Conservation (phyloP, 352 stramenopile genomes). For the Phytophthora aleatoria region DNA sequence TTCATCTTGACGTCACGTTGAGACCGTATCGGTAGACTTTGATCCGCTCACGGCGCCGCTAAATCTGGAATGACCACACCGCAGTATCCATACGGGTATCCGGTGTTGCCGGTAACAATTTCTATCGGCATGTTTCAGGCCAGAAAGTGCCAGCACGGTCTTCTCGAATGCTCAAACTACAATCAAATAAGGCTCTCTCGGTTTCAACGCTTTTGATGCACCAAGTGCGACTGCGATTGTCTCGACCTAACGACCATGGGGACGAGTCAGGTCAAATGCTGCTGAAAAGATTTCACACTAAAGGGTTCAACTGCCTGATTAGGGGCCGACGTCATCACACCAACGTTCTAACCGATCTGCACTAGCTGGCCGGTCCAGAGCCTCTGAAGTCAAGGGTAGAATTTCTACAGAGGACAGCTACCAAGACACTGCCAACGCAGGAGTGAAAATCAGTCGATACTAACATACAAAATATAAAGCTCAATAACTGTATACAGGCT, state of each 20-base stretch:
- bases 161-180: too few relatives aligned
- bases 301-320: not conserved
- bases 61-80: not conserved
- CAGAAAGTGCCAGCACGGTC: not conserved
- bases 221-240: too few relatives aligned
- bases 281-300: not conserved
- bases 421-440: too few relatives aligned
- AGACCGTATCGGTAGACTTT: not conserved
- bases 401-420: too few relatives aligned
- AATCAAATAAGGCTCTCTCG: not conserved
- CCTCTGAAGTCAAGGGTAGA: too few relatives aligned
- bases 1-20: not conserved
- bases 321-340: not conserved
- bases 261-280: not conserved
- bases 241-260: too few relatives aligned
- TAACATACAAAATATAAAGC: slow-evolving; percentile 8
- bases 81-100: too few relatives aligned
- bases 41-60: too few relatives aligned
- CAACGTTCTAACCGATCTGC: not conserved
- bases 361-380: too few relatives aligned
- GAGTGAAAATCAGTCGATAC: too few relatives aligned
- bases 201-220: too few relatives aligned
- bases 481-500: slow-evolving; percentile 14
- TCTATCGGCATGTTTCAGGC: not conserved
- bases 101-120: not conserved